Evolutionary conservation across 805 yeast species (phyloP), one percentile per base, ranked within the genome.

Genomic region (Cyberlindnera mrakii): DNA sequence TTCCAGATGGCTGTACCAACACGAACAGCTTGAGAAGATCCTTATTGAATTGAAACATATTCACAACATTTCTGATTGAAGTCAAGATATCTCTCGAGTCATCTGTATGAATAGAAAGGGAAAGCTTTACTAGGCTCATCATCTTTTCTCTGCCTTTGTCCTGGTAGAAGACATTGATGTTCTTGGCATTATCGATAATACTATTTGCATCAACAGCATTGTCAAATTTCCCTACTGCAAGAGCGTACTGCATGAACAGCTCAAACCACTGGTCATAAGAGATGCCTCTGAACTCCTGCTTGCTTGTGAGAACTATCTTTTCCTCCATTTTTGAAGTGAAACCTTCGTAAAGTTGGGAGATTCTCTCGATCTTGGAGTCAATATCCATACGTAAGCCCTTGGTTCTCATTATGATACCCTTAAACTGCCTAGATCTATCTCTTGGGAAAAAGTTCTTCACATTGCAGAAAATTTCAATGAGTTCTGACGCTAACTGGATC

Each of bases 191-290:
- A 29, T 83, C 85, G 32, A 86, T 70, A 5, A 88, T 77, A 36
- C 82, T 76, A 37, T 74, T 63, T 7, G 95, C 91, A 52, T 79
- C 82, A 19, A 78, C 80, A 2, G 70, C 66, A 40, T 71, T 67
- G 45, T 78, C 85, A 55, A 71, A 75, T 47, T 72, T 73, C 0
- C 88, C 80, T 39, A 84, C 71, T 19, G 80, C 71, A 30, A 91
- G 60, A 0, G 95, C 81, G 52, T 84, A 79, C 54, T 82, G 84
- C 77, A 89, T 82, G 54, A 89, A 86, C 6, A 91, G 67, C 48
- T 76, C 79, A 60, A 88, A 88, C 99, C 99, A 93, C 31, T 74
- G 74, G 32, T 83, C 85, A 59, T 85, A 85, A 3, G 71, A 66
- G 17, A 89, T 64, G 0, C 96, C 96, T 44, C 96, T 71, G 55